Percentiles rank a stretch among this genome's conserved stretches.
These are phyloP conservation scores for Adansonia grandidieri DNA, from an alignment of 441 rosid species.

Conservation along the genomic window DNA sequence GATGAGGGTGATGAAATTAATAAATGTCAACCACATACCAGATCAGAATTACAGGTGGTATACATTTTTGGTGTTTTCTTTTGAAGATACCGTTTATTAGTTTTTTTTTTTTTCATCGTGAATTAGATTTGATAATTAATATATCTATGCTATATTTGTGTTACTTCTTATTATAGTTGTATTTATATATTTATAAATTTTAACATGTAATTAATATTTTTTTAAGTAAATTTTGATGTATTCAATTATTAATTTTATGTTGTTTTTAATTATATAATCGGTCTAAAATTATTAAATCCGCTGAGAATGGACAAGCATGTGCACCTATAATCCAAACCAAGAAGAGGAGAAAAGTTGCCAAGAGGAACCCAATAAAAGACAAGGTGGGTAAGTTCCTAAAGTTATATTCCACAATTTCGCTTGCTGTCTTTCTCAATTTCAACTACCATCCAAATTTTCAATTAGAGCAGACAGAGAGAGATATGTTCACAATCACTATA, in stretches of 20 bases:
- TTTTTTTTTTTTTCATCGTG: too few relatives aligned
- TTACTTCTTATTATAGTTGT: too few relatives aligned
- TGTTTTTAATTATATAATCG: too few relatives aligned
- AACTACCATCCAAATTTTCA: conserved; percentile 42
- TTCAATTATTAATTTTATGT: too few relatives aligned
- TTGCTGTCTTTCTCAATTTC: conserved; percentile 37
- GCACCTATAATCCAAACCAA: not conserved
- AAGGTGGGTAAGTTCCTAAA: conserved; percentile 3
- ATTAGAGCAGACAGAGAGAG: not conserved
- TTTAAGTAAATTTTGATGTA: too few relatives aligned
- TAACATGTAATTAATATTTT: too few relatives aligned
- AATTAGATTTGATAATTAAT: too few relatives aligned
- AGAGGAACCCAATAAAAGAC: not conserved
- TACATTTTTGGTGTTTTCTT: too few relatives aligned
- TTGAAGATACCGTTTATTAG: not conserved
- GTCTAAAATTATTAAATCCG: too few relatives aligned
- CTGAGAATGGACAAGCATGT: not conserved
- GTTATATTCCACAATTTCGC: conserved; percentile 23
- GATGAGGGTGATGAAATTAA: not conserved
- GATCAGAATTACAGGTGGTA: not conserved
- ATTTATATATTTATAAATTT: too few relatives aligned
- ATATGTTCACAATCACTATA: not conserved
- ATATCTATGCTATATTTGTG: too few relatives aligned
- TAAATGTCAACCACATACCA: not conserved
- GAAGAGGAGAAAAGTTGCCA: conserved; percentile 5